Conservation (phyloP, 116 monocot species). For the Iris pallida region DNA sequence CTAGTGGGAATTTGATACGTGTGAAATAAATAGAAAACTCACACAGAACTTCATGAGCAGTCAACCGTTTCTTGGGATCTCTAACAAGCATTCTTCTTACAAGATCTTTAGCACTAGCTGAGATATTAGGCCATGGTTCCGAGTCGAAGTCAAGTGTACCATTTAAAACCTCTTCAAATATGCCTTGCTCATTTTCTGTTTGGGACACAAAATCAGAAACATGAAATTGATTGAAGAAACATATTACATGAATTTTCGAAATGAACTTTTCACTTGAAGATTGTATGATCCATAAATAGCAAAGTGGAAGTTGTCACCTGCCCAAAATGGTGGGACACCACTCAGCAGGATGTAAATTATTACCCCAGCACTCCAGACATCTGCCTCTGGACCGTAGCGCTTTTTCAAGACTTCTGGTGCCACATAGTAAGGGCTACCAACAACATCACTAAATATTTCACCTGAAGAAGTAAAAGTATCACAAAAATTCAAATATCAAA, state of each 20-base stretch:
- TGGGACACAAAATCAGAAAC: constrained; percentile 14
- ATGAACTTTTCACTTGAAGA: background rate
- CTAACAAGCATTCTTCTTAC: constrained; percentile 33
- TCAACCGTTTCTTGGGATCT: constrained; percentile 21
- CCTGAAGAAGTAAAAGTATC: constrained; percentile 18
- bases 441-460: constrained; percentile 31
- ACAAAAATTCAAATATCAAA: no score
- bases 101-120: constrained; percentile 28
- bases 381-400: constrained; percentile 31
- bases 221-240: background rate
- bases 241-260: background rate
- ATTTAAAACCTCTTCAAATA: constrained; percentile 28
- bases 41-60: constrained; percentile 36
- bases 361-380: constrained; percentile 48
- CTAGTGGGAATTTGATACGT: no score
- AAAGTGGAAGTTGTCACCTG: constrained; percentile 14
- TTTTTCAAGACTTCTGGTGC: constrained; percentile 43
- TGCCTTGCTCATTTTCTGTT: constrained; percentile 29
- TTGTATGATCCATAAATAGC: background rate
- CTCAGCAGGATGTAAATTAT: constrained; percentile 37
- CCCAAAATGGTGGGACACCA: constrained; percentile 49
- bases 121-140: constrained; percentile 33
- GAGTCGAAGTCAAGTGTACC: constrained; percentile 25
- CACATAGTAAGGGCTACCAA: constrained; percentile 49
- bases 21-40: constrained; percentile 4